Percentiles rank a stretch among this genome's conserved stretches.
Evolutionary conservation across 2,329 filamentous ascomycete species (phyloP).

Genomic region (Aureobasidium zeae): DNA sequence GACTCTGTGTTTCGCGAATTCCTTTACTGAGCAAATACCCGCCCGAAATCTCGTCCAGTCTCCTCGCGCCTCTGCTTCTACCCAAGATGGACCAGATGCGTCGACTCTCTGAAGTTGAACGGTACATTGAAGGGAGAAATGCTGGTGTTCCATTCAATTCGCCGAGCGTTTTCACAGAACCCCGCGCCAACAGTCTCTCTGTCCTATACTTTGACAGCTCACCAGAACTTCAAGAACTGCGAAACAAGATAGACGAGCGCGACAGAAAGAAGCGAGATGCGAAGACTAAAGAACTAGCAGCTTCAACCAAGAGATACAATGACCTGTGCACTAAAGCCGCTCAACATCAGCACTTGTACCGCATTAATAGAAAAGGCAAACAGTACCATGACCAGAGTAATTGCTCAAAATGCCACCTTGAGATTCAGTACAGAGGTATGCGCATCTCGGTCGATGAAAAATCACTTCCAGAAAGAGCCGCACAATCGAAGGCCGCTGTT

Average conservation of each 20-base stretch:
- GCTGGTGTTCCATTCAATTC: not conserved
- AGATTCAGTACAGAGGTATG: constrained; percentile 31
- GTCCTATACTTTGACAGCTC: constrained; percentile 36
- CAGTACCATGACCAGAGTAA: constrained; percentile 10
- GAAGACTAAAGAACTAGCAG: constrained; percentile 35
- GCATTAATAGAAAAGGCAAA: not conserved
- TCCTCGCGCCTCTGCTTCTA: constrained; percentile 49
- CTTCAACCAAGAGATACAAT: not conserved
- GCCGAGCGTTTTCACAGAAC: constrained; percentile 40
- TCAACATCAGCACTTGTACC: not conserved
- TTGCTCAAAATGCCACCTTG: constrained; percentile 40
- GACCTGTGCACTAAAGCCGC: not conserved
- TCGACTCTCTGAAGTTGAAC: constrained; percentile 43
- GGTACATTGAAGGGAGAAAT: constrained; percentile 38
- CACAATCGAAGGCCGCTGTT: constrained; percentile 36
- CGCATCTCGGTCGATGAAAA: constrained; percentile 42
- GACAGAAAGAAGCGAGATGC: constrained; percentile 23
- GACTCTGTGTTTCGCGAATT: constrained; percentile 33
- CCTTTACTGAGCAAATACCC: constrained; percentile 44
- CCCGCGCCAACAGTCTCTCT: constrained; percentile 35
- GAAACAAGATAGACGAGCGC: constrained; percentile 27
- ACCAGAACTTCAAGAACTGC: constrained; percentile 21
- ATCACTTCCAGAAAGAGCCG: constrained; percentile 35
- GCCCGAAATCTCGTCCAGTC: constrained; percentile 41
- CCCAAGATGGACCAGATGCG: constrained; percentile 39